phyloP scores from a whole-genome alignment of 139 green algal species.

The Deuterostichococcus epilithicus region DNA sequence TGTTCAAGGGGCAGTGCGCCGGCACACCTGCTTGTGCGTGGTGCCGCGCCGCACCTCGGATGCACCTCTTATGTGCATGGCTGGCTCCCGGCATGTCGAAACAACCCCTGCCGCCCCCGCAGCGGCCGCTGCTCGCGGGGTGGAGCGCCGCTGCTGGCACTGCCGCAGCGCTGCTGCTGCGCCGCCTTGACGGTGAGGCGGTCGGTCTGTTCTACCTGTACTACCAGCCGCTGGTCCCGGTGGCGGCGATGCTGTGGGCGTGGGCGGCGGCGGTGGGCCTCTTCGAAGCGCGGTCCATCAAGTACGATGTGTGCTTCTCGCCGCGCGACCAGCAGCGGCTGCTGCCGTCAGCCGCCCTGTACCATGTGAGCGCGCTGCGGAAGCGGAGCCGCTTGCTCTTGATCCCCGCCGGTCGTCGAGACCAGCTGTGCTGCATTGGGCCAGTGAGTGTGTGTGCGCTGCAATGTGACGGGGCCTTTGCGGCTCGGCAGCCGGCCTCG shows the following conservation, averaged over 20 bases:
- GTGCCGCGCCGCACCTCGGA: no score
- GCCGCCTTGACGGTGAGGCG: background rate
- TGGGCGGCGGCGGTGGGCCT: conserved; percentile 58
- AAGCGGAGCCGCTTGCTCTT: no score
- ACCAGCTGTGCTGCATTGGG: conserved; percentile 16
- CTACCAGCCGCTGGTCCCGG: conserved; percentile 66
- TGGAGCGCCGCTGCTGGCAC: no score
- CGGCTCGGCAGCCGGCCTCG: background rate
- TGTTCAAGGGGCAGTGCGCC: no score
- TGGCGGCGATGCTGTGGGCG: conserved; percentile 72
- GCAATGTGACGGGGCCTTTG: no score
- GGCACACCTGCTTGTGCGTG: no score
- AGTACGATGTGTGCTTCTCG: conserved; percentile 71
- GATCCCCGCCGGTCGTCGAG: no score
- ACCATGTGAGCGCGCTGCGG: conserved; percentile 18
- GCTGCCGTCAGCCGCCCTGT: conserved; percentile 28
- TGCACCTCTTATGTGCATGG: no score
- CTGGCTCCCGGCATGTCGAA: no score
- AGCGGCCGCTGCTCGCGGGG: no score
- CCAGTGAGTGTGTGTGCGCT: no score
- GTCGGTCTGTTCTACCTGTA: conserved; percentile 50
- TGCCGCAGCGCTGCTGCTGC: background rate
- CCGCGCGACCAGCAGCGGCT: conserved; percentile 51
- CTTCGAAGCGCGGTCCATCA: conserved; percentile 44
- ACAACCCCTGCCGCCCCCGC: no score